Conservation (phyloP, 352 stramenopile species). For the Pythium biforme region DNA sequence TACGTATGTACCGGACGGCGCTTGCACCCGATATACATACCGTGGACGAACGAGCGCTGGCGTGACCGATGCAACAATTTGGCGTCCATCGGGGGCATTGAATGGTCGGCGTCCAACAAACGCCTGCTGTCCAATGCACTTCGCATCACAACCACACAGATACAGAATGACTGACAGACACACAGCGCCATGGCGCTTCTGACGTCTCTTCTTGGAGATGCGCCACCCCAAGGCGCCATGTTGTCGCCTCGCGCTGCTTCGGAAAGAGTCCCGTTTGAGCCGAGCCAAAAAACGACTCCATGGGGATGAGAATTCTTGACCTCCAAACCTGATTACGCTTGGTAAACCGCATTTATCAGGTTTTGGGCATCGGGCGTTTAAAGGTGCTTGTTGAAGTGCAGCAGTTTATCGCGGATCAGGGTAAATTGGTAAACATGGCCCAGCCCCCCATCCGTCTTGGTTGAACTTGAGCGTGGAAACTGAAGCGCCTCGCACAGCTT, state of each 20-base stretch:
- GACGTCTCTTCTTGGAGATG: background rate
- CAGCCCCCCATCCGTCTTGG: background rate
- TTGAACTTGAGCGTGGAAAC: slow-evolving; percentile 1
- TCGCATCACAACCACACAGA: background rate
- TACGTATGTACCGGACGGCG: background rate
- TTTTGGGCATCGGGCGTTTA: background rate
- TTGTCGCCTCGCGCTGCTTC: background rate
- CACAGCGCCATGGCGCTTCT: background rate
- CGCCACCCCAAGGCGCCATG: no score
- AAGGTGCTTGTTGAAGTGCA: background rate
- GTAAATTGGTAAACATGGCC: background rate
- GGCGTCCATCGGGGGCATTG: background rate
- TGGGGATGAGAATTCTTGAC: background rate
- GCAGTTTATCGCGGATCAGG: background rate
- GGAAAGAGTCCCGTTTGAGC: background rate
- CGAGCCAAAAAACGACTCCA: background rate
- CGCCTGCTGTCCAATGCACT: background rate
- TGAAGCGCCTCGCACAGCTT: background rate
- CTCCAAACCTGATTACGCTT: background rate
- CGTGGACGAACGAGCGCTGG: background rate
- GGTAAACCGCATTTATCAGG: background rate
- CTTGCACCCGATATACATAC: background rate
- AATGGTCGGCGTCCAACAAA: background rate
- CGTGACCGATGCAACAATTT: background rate
- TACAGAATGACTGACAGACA: background rate